phyloP scores from a whole-genome alignment of 169 alveolate species.

The Neospora caninum region DNA sequence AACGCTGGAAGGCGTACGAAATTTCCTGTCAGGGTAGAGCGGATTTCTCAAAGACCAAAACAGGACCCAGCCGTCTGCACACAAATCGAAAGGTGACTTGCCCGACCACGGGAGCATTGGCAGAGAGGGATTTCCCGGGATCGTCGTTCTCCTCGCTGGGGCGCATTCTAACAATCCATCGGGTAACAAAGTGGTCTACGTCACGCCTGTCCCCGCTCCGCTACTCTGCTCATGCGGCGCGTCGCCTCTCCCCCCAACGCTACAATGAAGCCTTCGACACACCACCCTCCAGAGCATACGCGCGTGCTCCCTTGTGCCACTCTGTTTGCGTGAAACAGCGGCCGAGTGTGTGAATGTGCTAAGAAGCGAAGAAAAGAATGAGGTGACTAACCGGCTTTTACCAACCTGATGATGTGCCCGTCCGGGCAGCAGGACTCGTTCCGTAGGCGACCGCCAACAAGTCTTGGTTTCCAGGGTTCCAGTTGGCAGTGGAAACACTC shows the following conservation, averaged over 20 bases:
- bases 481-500: background rate
- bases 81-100: background rate
- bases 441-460: constrained; percentile 31
- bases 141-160: background rate
- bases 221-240: no score
- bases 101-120: background rate
- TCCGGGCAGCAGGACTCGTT: background rate
- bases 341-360: no score
- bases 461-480: constrained; percentile 14
- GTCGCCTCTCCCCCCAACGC: no score
- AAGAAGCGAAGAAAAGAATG: no score
- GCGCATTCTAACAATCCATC: background rate
- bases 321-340: no score
- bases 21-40: constrained; percentile 85
- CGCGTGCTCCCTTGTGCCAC: no score
- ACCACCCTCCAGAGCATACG: no score
- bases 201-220: no score
- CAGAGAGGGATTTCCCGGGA: background rate
- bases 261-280: no score
- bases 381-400: background rate
- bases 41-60: constrained; percentile 92
- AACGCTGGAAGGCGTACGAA: constrained; percentile 78
- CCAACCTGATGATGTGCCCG: background rate
- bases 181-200: no score
- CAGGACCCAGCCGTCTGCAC: constrained; percentile 79